These are phyloP conservation scores for Xylogone sp. DNA, from an alignment of 2,329 filamentous ascomycete species.

Conservation along the genomic window DNA sequence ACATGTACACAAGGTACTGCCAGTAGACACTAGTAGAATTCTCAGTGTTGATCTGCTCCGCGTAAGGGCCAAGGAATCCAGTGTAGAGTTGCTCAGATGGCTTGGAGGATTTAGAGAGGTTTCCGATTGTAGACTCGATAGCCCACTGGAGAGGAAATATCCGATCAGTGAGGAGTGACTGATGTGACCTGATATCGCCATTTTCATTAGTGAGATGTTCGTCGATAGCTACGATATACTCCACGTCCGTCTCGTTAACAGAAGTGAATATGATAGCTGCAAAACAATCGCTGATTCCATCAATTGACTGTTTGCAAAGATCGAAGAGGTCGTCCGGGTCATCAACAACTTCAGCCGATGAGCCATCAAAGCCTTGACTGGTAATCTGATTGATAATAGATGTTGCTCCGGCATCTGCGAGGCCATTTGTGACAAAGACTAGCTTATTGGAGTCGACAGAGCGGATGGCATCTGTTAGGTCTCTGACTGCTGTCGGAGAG, in stretches of 20 bases:
- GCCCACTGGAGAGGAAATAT: conserved; percentile 20
- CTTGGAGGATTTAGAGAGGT: conserved; percentile 11
- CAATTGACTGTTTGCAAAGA: conserved; percentile 17
- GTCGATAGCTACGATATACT: conserved; percentile 20
- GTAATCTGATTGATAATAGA: conserved; percentile 17
- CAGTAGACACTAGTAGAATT: conserved; percentile 4
- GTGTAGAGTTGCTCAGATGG: conserved; percentile 15
- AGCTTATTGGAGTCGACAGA: conserved; percentile 10
- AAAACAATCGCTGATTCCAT: conserved; percentile 19
- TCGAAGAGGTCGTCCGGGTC: conserved; percentile 17
- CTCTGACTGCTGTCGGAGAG: conserved; percentile 12
- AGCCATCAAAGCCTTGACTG: conserved; percentile 10
- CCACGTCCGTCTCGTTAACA: conserved; percentile 18
- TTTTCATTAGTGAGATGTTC: conserved; percentile 1
- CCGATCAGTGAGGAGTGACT: conserved; percentile 6
- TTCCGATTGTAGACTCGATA: conserved; percentile 16
- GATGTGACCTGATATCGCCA: conserved; percentile 7
- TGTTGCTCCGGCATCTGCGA: conserved; percentile 10
- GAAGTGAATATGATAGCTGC: conserved; percentile 19
- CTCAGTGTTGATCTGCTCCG: no score
- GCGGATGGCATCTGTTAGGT: conserved; percentile 15
- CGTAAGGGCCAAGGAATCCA: conserved; percentile 10
- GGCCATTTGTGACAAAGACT: conserved; percentile 20
- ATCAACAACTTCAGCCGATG: conserved; percentile 8
- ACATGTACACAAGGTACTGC: conserved; percentile 11